phyloP scores from a whole-genome alignment of 192 early-diverging fungal genomes.

The Chytriomyces sp. region DNA sequence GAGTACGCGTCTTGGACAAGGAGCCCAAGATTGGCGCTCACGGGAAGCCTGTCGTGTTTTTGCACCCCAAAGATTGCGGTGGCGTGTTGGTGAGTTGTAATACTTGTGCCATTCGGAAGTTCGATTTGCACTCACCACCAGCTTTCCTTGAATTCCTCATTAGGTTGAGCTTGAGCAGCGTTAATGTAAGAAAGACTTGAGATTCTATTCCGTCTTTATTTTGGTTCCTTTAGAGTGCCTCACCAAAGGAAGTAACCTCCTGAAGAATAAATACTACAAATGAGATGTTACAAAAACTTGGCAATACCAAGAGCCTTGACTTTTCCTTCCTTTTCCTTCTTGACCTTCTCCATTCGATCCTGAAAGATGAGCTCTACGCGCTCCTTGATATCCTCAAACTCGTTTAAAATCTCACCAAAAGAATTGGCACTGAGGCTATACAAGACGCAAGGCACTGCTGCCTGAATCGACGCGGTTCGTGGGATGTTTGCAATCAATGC shows the following conservation, averaged over 20 bases:
- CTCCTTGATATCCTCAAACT: constrained; percentile 37
- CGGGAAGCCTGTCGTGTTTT: constrained; percentile 75
- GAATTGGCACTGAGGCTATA: constrained; percentile 16
- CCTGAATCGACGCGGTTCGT: constrained; percentile 31
- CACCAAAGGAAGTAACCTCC: too few species aligned
- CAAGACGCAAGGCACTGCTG: constrained; percentile 6
- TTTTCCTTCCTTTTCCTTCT: constrained; percentile 37
- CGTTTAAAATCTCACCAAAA: constrained; percentile 25
- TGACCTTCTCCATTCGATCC: constrained; percentile 42
- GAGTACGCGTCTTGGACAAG: constrained; percentile 65
- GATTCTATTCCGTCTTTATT: too few species aligned
- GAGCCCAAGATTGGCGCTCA: constrained; percentile 84
- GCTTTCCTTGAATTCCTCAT: too few species aligned
- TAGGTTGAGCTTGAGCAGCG: constrained; percentile 68
- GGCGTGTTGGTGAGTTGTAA: constrained; percentile 84
- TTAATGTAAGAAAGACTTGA: too few species aligned
- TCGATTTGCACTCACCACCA: too few species aligned
- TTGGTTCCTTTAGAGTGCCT: too few species aligned
- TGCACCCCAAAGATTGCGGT: constrained; percentile 84
- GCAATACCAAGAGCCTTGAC: too few species aligned
- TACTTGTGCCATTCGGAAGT: too few species aligned
- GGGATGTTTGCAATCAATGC: constrained; percentile 30
- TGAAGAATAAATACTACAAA: too few species aligned
- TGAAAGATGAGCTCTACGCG: constrained; percentile 41
- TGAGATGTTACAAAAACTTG: too few species aligned